Percentiles rank a stretch among this genome's conserved stretches.
These are phyloP conservation scores for Thermothielavioides terrestris DNA, from an alignment of 495 filamentous ascomycete genomes.

Conservation along the genomic window DNA sequence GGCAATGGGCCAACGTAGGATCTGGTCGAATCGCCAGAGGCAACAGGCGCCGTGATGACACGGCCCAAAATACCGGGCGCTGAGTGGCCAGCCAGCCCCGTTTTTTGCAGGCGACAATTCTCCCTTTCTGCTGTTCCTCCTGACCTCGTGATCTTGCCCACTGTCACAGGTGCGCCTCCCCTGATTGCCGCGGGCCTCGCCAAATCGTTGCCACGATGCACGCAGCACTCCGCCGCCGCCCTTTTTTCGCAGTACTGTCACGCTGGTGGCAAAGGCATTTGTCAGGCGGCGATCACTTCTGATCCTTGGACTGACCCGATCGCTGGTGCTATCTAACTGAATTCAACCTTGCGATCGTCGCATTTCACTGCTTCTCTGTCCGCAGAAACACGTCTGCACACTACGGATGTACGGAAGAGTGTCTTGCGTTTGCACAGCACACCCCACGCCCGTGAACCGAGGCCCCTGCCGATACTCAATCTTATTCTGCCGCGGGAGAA, in stretches of 20 bases:
- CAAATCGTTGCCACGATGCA: background rate
- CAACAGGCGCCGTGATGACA: slow-evolving; percentile 24
- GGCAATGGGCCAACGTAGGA: slow-evolving; percentile 19
- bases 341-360: no score
- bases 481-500: background rate
- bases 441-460: slow-evolving; percentile 8
- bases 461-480: background rate
- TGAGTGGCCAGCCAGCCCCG: slow-evolving; percentile 16
- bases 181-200: slow-evolving; percentile 21
- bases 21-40: slow-evolving; percentile 24
- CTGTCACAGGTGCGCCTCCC: slow-evolving; percentile 13
- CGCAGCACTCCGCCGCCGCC: slow-evolving; percentile 11
- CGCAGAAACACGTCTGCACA: no score
- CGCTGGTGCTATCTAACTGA: no score
- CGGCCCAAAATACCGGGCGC: slow-evolving; percentile 12
- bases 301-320: no score
- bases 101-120: slow-evolving; percentile 2
- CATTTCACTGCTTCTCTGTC: no score
- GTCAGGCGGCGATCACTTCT: no score
- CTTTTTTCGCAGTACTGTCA: no score
- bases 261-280: background rate
- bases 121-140: slow-evolving; percentile 17
- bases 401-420: no score
- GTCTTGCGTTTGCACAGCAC: no score
- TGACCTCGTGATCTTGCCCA: slow-evolving; percentile 30